A percentile compares a stretch with the other conserved stretches of the same genome.
These are phyloP conservation scores for Podaxis sp. DNA, from an alignment of 768 basidiomycete species.

Conservation along the genomic window DNA sequence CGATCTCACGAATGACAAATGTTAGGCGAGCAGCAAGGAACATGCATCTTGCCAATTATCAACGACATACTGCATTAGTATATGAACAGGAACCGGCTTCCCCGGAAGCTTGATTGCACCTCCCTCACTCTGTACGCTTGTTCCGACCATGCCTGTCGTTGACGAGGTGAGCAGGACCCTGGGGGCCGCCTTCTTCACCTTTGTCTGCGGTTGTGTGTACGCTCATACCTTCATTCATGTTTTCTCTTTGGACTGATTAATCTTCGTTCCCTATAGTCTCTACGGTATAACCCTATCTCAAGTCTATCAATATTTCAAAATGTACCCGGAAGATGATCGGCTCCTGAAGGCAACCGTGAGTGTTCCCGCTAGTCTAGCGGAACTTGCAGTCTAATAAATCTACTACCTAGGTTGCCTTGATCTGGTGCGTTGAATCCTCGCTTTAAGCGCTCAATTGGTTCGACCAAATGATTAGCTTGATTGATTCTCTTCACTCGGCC, in stretches of 20 bases:
- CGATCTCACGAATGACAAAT: conserved; percentile 6
- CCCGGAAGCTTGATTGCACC: not conserved
- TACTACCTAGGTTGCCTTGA: not conserved
- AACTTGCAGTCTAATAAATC: not conserved
- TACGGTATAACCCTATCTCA: conserved; percentile 10
- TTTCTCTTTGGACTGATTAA: not conserved
- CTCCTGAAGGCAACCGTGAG: not conserved
- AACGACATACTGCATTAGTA: not conserved
- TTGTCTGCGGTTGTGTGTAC: conserved; percentile 9
- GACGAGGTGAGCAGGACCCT: not conserved
- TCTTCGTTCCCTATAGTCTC: not conserved
- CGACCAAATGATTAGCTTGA: not conserved
- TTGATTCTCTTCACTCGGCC: conserved; percentile 8
- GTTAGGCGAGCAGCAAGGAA: not conserved
- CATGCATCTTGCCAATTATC: not conserved
- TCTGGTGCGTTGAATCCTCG: not conserved
- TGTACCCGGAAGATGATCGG: conserved; percentile 6
- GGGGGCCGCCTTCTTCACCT: conserved; percentile 11
- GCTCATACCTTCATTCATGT: not conserved
- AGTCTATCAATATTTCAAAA: conserved; percentile 7
- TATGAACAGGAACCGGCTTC: not conserved
- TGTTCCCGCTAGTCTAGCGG: not conserved
- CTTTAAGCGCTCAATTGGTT: not conserved
- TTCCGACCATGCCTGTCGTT: not conserved
- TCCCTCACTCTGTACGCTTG: not conserved